phyloP scores from a whole-genome alignment of 345 rosid genomes.

The Boechera divaricarpa region DNA sequence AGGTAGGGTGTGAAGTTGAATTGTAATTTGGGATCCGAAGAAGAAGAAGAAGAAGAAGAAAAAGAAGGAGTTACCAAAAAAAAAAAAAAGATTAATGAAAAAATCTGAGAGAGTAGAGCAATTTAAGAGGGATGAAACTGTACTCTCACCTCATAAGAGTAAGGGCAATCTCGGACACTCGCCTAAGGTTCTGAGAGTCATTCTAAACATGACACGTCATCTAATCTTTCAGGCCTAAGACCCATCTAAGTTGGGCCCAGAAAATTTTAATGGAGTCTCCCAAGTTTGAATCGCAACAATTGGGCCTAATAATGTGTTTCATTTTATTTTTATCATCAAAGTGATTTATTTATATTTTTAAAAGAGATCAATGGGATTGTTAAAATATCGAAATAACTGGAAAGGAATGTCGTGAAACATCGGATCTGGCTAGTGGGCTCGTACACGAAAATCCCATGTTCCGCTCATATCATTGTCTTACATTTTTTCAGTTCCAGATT shows the following conservation, averaged over 20 bases:
- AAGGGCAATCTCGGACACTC: constrained; percentile 25
- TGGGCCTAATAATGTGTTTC: neutral
- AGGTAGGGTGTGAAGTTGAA: constrained; percentile 10
- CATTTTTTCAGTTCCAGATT: neutral
- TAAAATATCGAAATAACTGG: neutral
- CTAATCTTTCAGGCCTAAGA: neutral
- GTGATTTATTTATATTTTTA: too few relatives aligned
- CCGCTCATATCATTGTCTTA: constrained; percentile 28
- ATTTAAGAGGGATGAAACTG: neutral
- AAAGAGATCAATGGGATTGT: neutral
- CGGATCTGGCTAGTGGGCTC: constrained; percentile 35
- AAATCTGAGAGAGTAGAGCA: neutral
- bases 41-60: neutral
- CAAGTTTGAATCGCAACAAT: neutral
- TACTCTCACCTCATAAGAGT: neutral
- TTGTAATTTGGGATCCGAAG: constrained; percentile 45
- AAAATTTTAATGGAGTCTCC: neutral
- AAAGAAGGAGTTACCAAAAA: neutral
- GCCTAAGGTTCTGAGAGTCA: constrained; percentile 27
- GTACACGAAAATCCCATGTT: constrained; percentile 34
- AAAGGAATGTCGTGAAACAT: constrained; percentile 29
- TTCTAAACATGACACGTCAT: constrained; percentile 34
- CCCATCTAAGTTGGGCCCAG: constrained; percentile 17
- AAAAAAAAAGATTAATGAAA: neutral
- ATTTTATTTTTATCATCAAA: too few relatives aligned